phyloP scores from a whole-genome alignment of 495 filamentous ascomycete species.

The Penicillium subrubescens region DNA sequence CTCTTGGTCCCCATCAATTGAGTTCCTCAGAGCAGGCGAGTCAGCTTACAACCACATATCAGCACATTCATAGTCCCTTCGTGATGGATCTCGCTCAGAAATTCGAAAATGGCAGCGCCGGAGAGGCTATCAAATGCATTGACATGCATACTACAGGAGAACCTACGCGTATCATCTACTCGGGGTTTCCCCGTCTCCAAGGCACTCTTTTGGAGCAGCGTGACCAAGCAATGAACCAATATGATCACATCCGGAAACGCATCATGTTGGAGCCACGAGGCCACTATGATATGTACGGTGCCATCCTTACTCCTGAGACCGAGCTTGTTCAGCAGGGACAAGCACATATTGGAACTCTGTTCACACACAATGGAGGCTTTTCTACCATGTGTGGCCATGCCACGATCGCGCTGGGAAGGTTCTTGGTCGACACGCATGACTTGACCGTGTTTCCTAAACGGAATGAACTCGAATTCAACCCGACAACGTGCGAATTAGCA shows the following conservation, averaged over 20 bases:
- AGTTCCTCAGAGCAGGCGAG: neutral
- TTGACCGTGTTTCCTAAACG: conserved; percentile 15
- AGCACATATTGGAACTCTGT: conserved; percentile 21
- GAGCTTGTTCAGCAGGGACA: conserved; percentile 20
- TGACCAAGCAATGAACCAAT: conserved; percentile 22
- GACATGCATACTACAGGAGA: conserved; percentile 33
- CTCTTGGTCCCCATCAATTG: neutral
- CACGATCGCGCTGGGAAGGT: conserved; percentile 39
- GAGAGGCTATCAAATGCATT: conserved; percentile 17
- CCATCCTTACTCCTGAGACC: conserved; percentile 22
- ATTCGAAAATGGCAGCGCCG: neutral
- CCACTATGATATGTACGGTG: conserved; percentile 31
- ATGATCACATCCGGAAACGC: conserved; percentile 21
- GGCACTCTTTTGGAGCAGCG: conserved; percentile 26
- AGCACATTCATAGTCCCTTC: neutral
- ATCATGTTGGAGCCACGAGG: conserved; percentile 29
- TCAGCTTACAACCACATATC: neutral
- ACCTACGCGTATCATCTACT: conserved; percentile 25
- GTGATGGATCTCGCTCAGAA: neutral
- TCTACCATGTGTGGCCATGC: conserved; percentile 69
- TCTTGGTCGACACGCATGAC: conserved; percentile 24
- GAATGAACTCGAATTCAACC: conserved; percentile 9
- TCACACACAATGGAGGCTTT: conserved; percentile 72
- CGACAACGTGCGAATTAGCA: neutral
- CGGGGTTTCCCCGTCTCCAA: conserved; percentile 17